Base-by-base conservation (phyloP, 1,284 basidiomycete genomes). In the Heimioporus retisporus region DNA sequence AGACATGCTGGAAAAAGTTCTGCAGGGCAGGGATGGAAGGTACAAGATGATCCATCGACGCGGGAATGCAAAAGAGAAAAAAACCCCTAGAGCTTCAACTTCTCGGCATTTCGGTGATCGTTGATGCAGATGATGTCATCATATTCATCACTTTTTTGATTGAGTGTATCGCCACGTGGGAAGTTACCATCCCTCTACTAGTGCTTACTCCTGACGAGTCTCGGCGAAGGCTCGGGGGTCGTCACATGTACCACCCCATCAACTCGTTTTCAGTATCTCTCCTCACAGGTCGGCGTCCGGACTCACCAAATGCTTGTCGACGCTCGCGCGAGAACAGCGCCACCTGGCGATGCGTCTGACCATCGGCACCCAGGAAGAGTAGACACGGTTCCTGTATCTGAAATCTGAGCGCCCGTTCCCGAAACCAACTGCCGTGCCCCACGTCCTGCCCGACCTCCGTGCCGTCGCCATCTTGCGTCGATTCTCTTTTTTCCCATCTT, bases 361-460 rank as follows among this genome's bases (percentile, higher is more conserved):
- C 44, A 89, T 93, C 64, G 90, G 89, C 69, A 93, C 91, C 0
- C 92, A 92, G 83, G 90, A 90, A 85, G 66, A 56, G 44, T 11
- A 31, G 14, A 46, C 10, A 6, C 4, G 3, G 2, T 40, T 10
- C 1, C 18, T 19, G 18, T 23, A 48, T 7, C 66, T 50, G 55
- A 60, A 60, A n/a, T n/a, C n/a, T n/a, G n/a, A n/a, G n/a, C 21
- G 55, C 28, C 51, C 2, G 56, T 11, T 19, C 35, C 23, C 70
- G 93, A 91, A 93, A 68, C 92, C 92, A 0, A 93, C 92, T 0
- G 86, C 91, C 1, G 83, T 93, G 1, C 92, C 91, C 0, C 83
- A 89, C 0, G 86, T 90, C 0, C 77, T 93, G 2, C 82, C 93
- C 7, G 92, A 93, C 71, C 81, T 94, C 0, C 92, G 90, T 60